phyloP scores from a whole-genome alignment of 1,284 basidiomycete species.

The Cutaneotrichosporon mucoides region DNA sequence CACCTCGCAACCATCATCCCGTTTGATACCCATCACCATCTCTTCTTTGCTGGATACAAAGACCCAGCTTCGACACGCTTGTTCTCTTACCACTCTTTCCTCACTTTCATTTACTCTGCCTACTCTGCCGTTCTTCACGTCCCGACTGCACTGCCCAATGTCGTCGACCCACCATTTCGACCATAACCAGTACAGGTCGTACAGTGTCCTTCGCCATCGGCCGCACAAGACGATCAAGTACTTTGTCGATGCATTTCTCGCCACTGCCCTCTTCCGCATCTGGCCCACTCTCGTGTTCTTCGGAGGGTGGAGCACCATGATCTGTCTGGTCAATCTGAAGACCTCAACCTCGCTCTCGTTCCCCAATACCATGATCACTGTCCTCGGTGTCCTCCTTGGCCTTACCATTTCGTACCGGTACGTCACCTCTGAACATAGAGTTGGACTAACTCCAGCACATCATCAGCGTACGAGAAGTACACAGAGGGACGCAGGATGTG shows the following conservation, averaged over 20 bases:
- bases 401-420: slow-evolving; percentile 44
- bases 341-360: slow-evolving; percentile 33
- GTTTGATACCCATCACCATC: no score
- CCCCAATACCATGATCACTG: slow-evolving; percentile 42
- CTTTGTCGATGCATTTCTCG: slow-evolving; percentile 30
- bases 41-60: no score
- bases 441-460: slow-evolving; percentile 53
- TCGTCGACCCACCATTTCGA: slow-evolving; percentile 1
- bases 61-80: no score
- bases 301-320: slow-evolving; percentile 36
- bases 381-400: slow-evolving; percentile 44
- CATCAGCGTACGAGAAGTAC: slow-evolving; percentile 71
- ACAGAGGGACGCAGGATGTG: slow-evolving; percentile 67
- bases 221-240: slow-evolving; percentile 30
- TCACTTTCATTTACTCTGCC: no score
- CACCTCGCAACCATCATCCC: no score
- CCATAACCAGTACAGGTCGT: not conserved
- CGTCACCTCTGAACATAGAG: not conserved
- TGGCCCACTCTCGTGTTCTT: slow-evolving; percentile 43
- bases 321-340: slow-evolving; percentile 34
- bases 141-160: no score
- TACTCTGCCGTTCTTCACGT: no score
- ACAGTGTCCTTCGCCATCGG: slow-evolving; percentile 25
- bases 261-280: slow-evolving; percentile 34
- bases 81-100: no score